Evolutionary conservation across 306 rosid species (phyloP).

Genomic region (Ochetophila trinervis): DNA sequence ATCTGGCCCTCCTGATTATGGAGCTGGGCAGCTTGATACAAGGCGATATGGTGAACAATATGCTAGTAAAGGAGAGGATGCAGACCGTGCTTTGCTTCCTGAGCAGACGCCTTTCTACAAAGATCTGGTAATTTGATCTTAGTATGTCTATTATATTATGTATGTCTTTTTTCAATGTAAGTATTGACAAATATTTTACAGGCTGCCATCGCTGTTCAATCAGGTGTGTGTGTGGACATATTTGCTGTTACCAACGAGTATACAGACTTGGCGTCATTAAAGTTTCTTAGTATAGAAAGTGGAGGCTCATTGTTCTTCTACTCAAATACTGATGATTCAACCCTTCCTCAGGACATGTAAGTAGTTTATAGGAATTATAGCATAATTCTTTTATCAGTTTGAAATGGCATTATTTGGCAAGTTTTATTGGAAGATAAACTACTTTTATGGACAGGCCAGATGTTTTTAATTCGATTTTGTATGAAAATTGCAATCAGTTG

Average conservation of each 20-base stretch:
- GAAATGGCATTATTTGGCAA: background rate
- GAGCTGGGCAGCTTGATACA: slow-evolving; percentile 92
- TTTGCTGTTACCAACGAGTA: slow-evolving; percentile 97
- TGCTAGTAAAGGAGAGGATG: slow-evolving; percentile 98
- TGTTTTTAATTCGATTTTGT: too few relatives aligned
- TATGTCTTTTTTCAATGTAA: slow-evolving; percentile 26
- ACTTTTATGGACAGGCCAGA: too few relatives aligned
- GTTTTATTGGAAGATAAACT: background rate
- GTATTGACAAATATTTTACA: slow-evolving; percentile 49
- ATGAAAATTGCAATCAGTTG: too few relatives aligned
- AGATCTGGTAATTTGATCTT: slow-evolving; percentile 60
- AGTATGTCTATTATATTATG: slow-evolving; percentile 16
- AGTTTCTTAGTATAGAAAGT: slow-evolving; percentile 84
- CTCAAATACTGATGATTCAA: slow-evolving; percentile 82
- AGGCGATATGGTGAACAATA: slow-evolving; percentile 94
- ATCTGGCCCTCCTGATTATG: slow-evolving; percentile 96
- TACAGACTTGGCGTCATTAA: slow-evolving; percentile 92
- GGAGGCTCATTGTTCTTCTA: slow-evolving; percentile 88
- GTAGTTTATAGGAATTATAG: slow-evolving; percentile 23
- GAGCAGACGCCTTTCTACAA: slow-evolving; percentile 95
- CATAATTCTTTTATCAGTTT: background rate
- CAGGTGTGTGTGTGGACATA: slow-evolving; percentile 94
- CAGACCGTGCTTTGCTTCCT: slow-evolving; percentile 93
- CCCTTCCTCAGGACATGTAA: slow-evolving; percentile 98
- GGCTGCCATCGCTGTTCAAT: slow-evolving; percentile 98